These are phyloP conservation scores for Capronia epimyces DNA, from an alignment of 2,329 filamentous ascomycete species.

Conservation along the genomic window DNA sequence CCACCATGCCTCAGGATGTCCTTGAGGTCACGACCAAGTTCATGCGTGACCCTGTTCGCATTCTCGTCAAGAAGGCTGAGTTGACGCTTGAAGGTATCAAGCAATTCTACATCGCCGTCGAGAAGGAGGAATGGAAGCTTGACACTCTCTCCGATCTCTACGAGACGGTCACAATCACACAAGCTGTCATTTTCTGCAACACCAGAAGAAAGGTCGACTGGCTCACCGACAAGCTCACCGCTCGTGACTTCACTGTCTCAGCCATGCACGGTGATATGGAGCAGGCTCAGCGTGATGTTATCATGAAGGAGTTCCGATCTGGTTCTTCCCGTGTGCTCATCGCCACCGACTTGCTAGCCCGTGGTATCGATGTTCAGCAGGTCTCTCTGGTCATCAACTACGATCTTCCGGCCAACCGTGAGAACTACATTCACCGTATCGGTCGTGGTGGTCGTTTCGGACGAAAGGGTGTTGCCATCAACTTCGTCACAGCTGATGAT, in stretches of 20 bases:
- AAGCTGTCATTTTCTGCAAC: slow-evolving; percentile 99
- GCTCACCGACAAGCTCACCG: slow-evolving; percentile 98
- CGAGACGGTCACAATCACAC: slow-evolving; percentile 98
- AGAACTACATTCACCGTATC: slow-evolving; percentile 99
- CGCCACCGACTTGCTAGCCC: slow-evolving; percentile 92
- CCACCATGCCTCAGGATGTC: slow-evolving; percentile 98
- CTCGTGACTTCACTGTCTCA: slow-evolving; percentile 97
- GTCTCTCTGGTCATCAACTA: slow-evolving; percentile 99
- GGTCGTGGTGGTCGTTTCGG: slow-evolving; percentile 99
- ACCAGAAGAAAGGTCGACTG: slow-evolving; percentile 99
- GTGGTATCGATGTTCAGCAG: slow-evolving; percentile 99
- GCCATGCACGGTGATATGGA: slow-evolving; percentile 99
- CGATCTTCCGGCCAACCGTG: slow-evolving; percentile 95
- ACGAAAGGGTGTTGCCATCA: slow-evolving; percentile 99
- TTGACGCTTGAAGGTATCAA: slow-evolving; percentile 99
- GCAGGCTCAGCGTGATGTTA: slow-evolving; percentile 93
- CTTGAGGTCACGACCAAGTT: slow-evolving; percentile 99
- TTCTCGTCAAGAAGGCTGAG: slow-evolving; percentile 99
- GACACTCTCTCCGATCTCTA: slow-evolving; percentile 98
- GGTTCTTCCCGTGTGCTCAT: slow-evolving; percentile 98
- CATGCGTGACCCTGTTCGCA: slow-evolving; percentile 98
- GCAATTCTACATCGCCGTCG: slow-evolving; percentile 99
- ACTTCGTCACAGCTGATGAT: slow-evolving; percentile 98
- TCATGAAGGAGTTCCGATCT: slow-evolving; percentile 99
- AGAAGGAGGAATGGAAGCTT: slow-evolving; percentile 99